Base-by-base conservation (phyloP, 1,284 basidiomycete genomes). In the Cutaneotrichosporon cavernicola region DNA sequence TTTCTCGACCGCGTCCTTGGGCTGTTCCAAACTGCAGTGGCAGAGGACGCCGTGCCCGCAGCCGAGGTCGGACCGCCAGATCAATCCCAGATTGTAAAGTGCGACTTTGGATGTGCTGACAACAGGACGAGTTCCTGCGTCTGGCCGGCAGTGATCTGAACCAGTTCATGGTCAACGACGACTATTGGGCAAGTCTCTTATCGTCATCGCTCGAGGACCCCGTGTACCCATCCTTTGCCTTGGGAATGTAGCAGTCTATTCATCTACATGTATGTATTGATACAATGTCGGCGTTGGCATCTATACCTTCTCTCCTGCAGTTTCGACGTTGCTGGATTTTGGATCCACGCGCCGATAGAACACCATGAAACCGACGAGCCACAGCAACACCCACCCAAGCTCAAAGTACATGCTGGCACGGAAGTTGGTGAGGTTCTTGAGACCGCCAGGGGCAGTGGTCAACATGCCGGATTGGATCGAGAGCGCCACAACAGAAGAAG, bases 391-490 rank as follows among this genome's bases (percentile, higher is more conserved):
- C 63, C 63, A 64, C 26, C 58, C 63, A 2, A 64, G 34, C 58
- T 64, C 51, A 32, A 64, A 64, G 52, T 60, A 64, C 43, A 31
- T 60, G 26, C 22, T 31, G 8, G 58, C 32, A 14, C 40, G 52
- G 21, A 64, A 38, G 21, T 64, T 64, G 50, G 30, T 22, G 18
- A 22, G 56, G 47, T 64, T 61, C 53, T 43, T 5, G 18, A 60
- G 22, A 30, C 52, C 34, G 36, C 63, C 63, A 9, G 63, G 63
- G 16, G 60, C 18, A 5, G 46, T 40, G 10, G 63, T 65, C 31
- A 57, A 51, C 18, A 65, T 49, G 18, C 63, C 63, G 0, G 63
- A 46, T 49, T 65, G 60, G 59, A 56, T 61, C n/a, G 53, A 56
- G 36, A 63, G 51, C 32, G 57, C 58, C 47, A 62, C 31, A 34